Conservation (phyloP, 805 yeast species). For the Cyberlindnera galapagoensis region DNA sequence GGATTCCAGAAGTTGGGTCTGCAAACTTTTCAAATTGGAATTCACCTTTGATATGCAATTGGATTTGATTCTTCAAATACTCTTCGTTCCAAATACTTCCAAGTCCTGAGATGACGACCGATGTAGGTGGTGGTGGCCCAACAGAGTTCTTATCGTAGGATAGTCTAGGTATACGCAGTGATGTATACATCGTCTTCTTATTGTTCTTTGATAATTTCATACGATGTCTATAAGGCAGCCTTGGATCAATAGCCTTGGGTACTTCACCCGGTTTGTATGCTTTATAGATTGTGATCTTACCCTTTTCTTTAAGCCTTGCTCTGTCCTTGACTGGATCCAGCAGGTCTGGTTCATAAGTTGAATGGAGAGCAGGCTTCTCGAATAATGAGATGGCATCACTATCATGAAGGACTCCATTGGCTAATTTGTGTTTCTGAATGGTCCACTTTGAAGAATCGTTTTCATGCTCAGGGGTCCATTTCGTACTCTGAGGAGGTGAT, state of each 20-base stretch:
- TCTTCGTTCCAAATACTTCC: conserved; percentile 45
- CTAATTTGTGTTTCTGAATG: conserved; percentile 1
- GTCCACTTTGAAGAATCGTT: conserved; percentile 1
- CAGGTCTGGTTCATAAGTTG: conserved; percentile 46
- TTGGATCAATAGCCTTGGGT: conserved; percentile 33
- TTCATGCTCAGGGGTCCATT: background rate
- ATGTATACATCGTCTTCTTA: conserved; percentile 36
- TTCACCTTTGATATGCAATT: conserved; percentile 47
- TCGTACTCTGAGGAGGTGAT: background rate
- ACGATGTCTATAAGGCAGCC: conserved; percentile 20
- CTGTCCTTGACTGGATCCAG: conserved; percentile 41
- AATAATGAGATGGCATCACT: conserved; percentile 6
- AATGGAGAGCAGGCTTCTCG: conserved; percentile 29
- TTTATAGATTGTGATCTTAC: conserved; percentile 29
- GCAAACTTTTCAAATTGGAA: conserved; percentile 50
- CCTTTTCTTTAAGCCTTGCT: conserved; percentile 32
- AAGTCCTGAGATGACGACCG: conserved; percentile 63
- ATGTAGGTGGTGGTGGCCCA: conserved; percentile 68
- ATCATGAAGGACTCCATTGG: conserved; percentile 4
- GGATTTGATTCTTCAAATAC: conserved; percentile 45
- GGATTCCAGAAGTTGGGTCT: conserved; percentile 73
- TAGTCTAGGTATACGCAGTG: conserved; percentile 31
- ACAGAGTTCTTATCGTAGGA: conserved; percentile 62
- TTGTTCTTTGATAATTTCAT: conserved; percentile 24
- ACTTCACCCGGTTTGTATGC: conserved; percentile 20